Evolutionary conservation across 257 asterid genomes (phyloP).

Genomic region (Nicotiana undulata): DNA sequence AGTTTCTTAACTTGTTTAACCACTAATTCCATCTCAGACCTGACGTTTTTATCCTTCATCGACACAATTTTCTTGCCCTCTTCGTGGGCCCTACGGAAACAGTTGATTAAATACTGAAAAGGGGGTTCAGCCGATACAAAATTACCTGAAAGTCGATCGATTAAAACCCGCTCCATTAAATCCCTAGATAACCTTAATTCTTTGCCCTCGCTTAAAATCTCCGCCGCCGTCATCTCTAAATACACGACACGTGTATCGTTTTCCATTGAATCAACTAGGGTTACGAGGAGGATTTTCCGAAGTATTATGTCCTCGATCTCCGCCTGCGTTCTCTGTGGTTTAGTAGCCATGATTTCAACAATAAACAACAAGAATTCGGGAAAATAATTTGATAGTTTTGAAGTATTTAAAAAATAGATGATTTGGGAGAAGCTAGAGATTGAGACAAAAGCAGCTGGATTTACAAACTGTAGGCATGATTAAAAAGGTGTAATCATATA

Average conservation of each 20-base stretch:
- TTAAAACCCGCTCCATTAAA: constrained; percentile 66
- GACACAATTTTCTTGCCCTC: constrained; percentile 70
- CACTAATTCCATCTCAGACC: constrained; percentile 59
- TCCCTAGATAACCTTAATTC: constrained; percentile 66
- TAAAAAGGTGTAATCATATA: not conserved
- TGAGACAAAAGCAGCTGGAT: not conserved
- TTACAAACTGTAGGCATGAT: not conserved
- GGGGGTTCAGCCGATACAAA: constrained; percentile 68
- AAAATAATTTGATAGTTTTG: too few species aligned
- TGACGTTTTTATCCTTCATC: constrained; percentile 61
- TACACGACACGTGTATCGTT: constrained; percentile 59
- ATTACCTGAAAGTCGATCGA: constrained; percentile 74
- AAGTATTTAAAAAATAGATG: not conserved
- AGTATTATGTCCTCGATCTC: constrained; percentile 91
- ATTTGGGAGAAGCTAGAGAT: not conserved
- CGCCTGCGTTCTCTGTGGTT: constrained; percentile 55
- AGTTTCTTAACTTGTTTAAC: constrained; percentile 69
- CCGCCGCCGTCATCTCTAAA: constrained; percentile 78
- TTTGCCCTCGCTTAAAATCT: constrained; percentile 76
- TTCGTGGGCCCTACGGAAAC: constrained; percentile 71
- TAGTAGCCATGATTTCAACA: constrained; percentile 45
- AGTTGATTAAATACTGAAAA: constrained; percentile 55
- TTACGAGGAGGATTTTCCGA: constrained; percentile 65
- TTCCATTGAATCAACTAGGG: constrained; percentile 67
- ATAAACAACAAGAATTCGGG: not conserved